Evolutionary conservation across 306 rosid species (phyloP), one percentile per base, ranked within the genome.

Genomic region (Hylodesmum podocarpum): DNA sequence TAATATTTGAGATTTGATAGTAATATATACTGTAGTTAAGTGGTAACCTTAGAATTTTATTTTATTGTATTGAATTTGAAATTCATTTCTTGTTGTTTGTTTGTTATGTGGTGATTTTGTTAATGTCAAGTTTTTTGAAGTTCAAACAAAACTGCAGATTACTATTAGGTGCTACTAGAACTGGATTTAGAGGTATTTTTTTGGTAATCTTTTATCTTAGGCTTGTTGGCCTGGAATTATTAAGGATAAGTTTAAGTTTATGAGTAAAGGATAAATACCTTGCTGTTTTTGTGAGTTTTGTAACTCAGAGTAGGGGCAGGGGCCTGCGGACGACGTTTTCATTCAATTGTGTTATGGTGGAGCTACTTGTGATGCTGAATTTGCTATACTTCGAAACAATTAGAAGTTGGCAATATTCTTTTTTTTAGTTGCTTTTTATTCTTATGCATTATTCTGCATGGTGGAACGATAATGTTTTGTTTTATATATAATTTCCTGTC

Each of bases 111-210:
- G 54, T 50, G 57, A 50, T 47, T 33, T 61, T 37, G 37, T 29
- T 37, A 36, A 28, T 62, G 65, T 39, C 58, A 71, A 67, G 67
- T 63, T 47, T 25, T 73, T 44, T 72, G 83, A 63, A 71, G 78
- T 72, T 37, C 13, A 39, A 62, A n/a, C 57, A 68, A 13, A 21
- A 28, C 24, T 31, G 31, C 61, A 1, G 15, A 12, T 50, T 74
- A n/a, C 25, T 19, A 24, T 74, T 66, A 15, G 66, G 27, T 49
- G 78, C 73, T 15, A 6, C 41, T 50, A 18, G 72, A 79, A 67
- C 78, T 61, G 49, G 25, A 71, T 65, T 53, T 50, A 44, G 58
- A 79, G 78, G 83, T 71, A 36, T 11, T 67, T 25, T 46, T 37
- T 43, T n/a, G n/a, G 14, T 37, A 66, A 34, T 40, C 44, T 24